phyloP scores from a whole-genome alignment of 306 rosid species.

The Glycine soja region DNA sequence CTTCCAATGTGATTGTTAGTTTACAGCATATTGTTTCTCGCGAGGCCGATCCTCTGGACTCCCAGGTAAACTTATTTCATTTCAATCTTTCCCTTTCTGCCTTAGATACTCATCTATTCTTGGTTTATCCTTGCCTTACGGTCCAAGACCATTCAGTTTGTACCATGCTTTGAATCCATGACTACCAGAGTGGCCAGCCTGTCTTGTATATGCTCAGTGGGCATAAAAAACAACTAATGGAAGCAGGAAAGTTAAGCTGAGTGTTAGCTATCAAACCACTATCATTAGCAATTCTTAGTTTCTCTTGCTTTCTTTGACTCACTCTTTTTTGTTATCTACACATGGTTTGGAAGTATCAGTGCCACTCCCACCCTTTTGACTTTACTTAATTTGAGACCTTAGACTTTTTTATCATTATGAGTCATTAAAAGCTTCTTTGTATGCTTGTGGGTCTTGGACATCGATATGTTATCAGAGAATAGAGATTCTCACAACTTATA shows the following conservation, averaged over 20 bases:
- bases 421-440: constrained; percentile 12
- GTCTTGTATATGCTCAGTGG: neutral
- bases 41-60: constrained; percentile 84
- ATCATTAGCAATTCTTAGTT: constrained; percentile 10
- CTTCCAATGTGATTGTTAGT: constrained; percentile 78
- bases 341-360: constrained; percentile 19
- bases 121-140: neutral
- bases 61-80: constrained; percentile 64
- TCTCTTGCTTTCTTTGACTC: constrained; percentile 14
- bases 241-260: neutral
- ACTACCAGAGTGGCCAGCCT: neutral
- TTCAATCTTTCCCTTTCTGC: constrained; percentile 13
- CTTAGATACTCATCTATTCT: neutral
- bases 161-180: neutral
- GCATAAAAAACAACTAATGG: constrained; percentile 20
- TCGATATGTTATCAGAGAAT: neutral
- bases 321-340: neutral
- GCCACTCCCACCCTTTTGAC: neutral
- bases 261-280: neutral
- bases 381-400: constrained; percentile 26
- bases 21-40: constrained; percentile 91
- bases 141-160: neutral
- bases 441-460: constrained; percentile 6
- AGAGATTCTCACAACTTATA: neutral
- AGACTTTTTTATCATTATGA: constrained; percentile 22